Percentiles rank a stretch among this genome's conserved stretches.
These are phyloP conservation scores for Calendula officinalis DNA, from an alignment of 129 eudicot genomes.

Conservation along the genomic window DNA sequence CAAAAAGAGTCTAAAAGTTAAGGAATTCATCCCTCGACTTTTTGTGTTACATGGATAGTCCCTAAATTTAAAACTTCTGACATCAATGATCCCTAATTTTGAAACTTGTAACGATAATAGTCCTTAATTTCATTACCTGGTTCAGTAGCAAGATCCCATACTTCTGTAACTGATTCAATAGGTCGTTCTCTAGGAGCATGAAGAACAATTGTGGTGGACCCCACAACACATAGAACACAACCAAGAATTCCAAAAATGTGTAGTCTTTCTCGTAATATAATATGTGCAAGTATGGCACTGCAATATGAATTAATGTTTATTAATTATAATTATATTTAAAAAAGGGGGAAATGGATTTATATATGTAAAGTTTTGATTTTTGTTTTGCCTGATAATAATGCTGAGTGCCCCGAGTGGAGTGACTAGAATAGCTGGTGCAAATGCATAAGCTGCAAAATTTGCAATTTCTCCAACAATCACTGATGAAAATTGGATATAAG, in stretches of 20 bases:
- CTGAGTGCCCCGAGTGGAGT: slow-evolving; percentile 99
- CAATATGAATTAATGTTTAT: slow-evolving; percentile 37
- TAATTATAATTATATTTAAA: neutral
- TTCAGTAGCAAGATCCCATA: slow-evolving; percentile 96
- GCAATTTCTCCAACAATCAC: slow-evolving; percentile 98
- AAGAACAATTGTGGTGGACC: slow-evolving; percentile 84
- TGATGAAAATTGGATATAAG: slow-evolving; percentile 37
- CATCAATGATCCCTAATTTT: neutral
- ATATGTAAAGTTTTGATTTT: slow-evolving; percentile 12
- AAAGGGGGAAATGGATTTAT: neutral
- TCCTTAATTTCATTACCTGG: slow-evolving; percentile 56
- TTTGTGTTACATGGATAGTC: neutral
- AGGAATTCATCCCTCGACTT: neutral
- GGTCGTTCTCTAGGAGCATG: slow-evolving; percentile 95
- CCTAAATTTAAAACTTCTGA: neutral
- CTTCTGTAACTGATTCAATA: slow-evolving; percentile 85
- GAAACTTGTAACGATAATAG: neutral
- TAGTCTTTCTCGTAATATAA: slow-evolving; percentile 74
- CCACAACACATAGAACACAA: slow-evolving; percentile 92
- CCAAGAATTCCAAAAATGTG: slow-evolving; percentile 93
- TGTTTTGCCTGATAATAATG: slow-evolving; percentile 83
- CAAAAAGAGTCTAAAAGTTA: neutral
- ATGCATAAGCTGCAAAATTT: slow-evolving; percentile 96
- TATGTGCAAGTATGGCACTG: slow-evolving; percentile 97
- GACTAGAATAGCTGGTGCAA: slow-evolving; percentile 96